Conservation (phyloP, 805 yeast species). For the Clavispora santaluciae region DNA sequence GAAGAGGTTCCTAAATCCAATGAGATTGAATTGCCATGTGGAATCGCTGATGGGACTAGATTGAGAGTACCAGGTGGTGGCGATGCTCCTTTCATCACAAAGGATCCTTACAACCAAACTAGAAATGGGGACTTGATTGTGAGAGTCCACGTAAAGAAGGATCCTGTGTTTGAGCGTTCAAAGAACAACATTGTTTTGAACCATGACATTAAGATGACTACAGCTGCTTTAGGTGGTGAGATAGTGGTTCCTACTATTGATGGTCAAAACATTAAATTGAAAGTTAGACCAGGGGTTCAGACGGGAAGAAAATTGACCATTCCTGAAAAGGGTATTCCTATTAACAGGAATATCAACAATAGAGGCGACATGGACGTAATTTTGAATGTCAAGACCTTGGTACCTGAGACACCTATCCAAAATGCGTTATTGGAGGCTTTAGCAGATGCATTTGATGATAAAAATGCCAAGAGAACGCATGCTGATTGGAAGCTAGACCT, state of each 20-base stretch:
- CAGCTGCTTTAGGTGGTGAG: conserved; percentile 94
- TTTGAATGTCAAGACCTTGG: conserved; percentile 63
- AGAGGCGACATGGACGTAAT: conserved; percentile 81
- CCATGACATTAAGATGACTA: conserved; percentile 80
- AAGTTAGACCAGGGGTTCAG: conserved; percentile 82
- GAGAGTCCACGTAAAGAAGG: conserved; percentile 72
- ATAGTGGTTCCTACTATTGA: conserved; percentile 87
- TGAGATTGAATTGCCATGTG: conserved; percentile 81
- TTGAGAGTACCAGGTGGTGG: conserved; percentile 86
- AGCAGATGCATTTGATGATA: conserved; percentile 86
- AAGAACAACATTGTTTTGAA: conserved; percentile 63
- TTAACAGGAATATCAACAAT: conserved; percentile 41
- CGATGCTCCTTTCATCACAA: conserved; percentile 74
- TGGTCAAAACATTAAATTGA: conserved; percentile 70
- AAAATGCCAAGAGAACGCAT: conserved; percentile 66
- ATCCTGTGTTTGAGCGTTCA: conserved; percentile 61
- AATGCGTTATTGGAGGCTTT: conserved; percentile 87
- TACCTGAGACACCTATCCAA: conserved; percentile 80
- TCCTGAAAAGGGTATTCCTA: conserved; percentile 86
- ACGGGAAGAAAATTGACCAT: conserved; percentile 67
- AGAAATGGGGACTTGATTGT: conserved; percentile 85
- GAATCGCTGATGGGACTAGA: conserved; percentile 81
- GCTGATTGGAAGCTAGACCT: conserved; percentile 33
- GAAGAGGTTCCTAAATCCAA: conserved; percentile 62
- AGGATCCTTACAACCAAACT: conserved; percentile 62